phyloP scores from a whole-genome alignment of 1,139 yeast species.

The Groenewaldozyma auringiensis region DNA sequence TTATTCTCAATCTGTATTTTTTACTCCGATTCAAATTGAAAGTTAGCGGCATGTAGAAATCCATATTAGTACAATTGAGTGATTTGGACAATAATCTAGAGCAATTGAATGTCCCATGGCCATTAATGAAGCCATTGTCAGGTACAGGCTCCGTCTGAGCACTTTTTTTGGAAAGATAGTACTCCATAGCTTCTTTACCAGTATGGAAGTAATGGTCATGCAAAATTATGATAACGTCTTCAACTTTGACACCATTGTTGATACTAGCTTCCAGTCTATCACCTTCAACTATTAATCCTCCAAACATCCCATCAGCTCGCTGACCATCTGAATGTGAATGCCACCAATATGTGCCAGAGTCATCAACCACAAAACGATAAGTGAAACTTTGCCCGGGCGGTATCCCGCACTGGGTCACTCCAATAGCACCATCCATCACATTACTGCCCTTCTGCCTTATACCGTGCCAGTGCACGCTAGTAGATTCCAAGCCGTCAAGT shows the following conservation, averaged over 20 bases:
- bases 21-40: constrained; percentile 13
- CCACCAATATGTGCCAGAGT: constrained; percentile 82
- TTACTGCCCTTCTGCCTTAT: constrained; percentile 57
- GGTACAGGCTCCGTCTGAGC: constrained; percentile 93
- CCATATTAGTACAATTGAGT: constrained; percentile 16
- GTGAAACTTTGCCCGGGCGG: constrained; percentile 62
- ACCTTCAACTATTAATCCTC: constrained; percentile 56
- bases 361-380: constrained; percentile 61
- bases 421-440: constrained; percentile 77
- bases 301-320: constrained; percentile 79
- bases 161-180: constrained; percentile 59
- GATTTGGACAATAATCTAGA: constrained; percentile 13
- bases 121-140: constrained; percentile 40
- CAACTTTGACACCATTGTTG: constrained; percentile 48
- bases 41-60: constrained; percentile 29
- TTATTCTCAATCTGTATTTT: constrained; percentile 24
- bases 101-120: constrained; percentile 20
- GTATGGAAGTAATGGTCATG: constrained; percentile 72
- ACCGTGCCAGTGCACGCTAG: constrained; percentile 81
- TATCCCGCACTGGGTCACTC: constrained; percentile 77
- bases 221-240: constrained; percentile 54
- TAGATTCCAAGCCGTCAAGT: constrained; percentile 46
- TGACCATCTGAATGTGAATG: constrained; percentile 77
- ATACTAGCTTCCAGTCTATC: constrained; percentile 5
- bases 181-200: constrained; percentile 40